phyloP scores from a whole-genome alignment of 2,329 filamentous ascomycete genomes.

The Aaosphaeria pasadenensis region DNA sequence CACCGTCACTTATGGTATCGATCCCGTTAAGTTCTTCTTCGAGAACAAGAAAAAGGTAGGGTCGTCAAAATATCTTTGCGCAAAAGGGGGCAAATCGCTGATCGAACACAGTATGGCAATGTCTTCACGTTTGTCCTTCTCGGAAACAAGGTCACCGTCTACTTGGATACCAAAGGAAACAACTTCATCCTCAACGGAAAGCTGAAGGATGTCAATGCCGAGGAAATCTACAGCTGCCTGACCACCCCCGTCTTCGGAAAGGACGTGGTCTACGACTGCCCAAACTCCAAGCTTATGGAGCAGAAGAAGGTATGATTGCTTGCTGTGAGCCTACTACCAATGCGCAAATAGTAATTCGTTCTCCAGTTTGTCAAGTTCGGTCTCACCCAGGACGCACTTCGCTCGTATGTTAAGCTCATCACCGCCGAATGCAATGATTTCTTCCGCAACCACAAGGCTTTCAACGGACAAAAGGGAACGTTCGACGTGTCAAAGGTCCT shows the following conservation, averaged over 20 bases:
- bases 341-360: conserved; percentile 6
- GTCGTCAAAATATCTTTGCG: not conserved
- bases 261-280: conserved; percentile 87
- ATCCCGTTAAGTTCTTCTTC: conserved; percentile 84
- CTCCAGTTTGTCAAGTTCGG: conserved; percentile 75
- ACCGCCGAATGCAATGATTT: conserved; percentile 71
- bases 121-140: conserved; percentile 87
- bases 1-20: conserved; percentile 92
- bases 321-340: not conserved
- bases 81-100: too few species aligned
- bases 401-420: conserved; percentile 76
- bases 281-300: conserved; percentile 90
- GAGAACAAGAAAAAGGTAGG: conserved; percentile 68
- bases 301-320: conserved; percentile 73
- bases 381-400: conserved; percentile 72
- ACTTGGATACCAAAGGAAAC: conserved; percentile 76
- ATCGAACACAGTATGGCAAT: conserved; percentile 67
- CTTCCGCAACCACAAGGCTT: conserved; percentile 63
- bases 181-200: conserved; percentile 92
- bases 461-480: conserved; percentile 66
- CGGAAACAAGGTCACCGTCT: conserved; percentile 86
- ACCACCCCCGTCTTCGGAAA: conserved; percentile 71
- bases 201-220: conserved; percentile 82
- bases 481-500: conserved; percentile 72
- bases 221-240: conserved; percentile 83